These are phyloP conservation scores for Furcasterigmium furcatum DNA, from an alignment of 2,329 filamentous ascomycete species.

Conservation along the genomic window DNA sequence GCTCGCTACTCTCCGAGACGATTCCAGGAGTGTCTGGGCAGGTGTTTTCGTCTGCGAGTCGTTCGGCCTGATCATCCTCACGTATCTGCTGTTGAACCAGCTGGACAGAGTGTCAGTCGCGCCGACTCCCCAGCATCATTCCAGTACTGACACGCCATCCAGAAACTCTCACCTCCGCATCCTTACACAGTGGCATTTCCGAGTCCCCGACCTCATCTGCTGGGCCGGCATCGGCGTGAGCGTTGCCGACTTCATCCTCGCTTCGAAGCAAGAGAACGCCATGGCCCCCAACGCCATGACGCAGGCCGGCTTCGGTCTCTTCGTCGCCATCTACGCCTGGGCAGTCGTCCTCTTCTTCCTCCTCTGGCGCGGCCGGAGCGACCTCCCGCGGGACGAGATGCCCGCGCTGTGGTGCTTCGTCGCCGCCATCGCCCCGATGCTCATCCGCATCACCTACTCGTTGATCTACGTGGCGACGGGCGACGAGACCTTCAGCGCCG, in stretches of 20 bases:
- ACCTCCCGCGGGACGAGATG: slow-evolving; percentile 6
- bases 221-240: slow-evolving; percentile 15
- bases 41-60: slow-evolving; percentile 16
- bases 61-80: slow-evolving; percentile 12
- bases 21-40: slow-evolving; percentile 12
- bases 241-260: slow-evolving; percentile 13
- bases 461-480: slow-evolving; percentile 13
- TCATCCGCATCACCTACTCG: slow-evolving; percentile 12
- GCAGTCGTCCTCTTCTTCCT: slow-evolving; percentile 8
- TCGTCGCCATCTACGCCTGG: slow-evolving; percentile 13
- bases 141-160: neutral
- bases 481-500: slow-evolving; percentile 9
- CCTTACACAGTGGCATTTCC: slow-evolving; percentile 11
- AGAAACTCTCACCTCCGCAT: slow-evolving; percentile 7
- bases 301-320: slow-evolving; percentile 11
- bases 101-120: slow-evolving; percentile 11
- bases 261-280: slow-evolving; percentile 8
- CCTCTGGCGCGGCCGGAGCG: slow-evolving; percentile 5
- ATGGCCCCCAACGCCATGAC: slow-evolving; percentile 11
- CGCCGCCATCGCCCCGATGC: slow-evolving; percentile 8
- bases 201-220: slow-evolving; percentile 14
- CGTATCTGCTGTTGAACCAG: slow-evolving; percentile 8
- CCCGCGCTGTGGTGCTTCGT: slow-evolving; percentile 8
- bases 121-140: too few relatives aligned
- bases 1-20: slow-evolving; percentile 13